phyloP scores from a whole-genome alignment of 2,329 filamentous ascomycete species.

The Aureobasidium melanogenum region DNA sequence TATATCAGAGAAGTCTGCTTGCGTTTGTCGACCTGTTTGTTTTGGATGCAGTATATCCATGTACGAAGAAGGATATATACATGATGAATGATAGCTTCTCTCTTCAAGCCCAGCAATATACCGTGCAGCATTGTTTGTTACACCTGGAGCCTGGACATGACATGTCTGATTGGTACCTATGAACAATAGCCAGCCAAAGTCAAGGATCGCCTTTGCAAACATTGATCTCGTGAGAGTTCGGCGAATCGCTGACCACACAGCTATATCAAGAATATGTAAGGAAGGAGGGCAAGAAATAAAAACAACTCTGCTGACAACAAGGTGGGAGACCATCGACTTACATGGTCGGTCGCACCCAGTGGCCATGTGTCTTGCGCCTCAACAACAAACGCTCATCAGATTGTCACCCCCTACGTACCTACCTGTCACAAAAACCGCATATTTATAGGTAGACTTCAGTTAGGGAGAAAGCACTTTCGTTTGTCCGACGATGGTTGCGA shows the following conservation, averaged over 20 bases:
- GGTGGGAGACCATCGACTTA: background rate
- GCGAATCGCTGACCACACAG: background rate
- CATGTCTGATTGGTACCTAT: background rate
- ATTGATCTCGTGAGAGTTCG: background rate
- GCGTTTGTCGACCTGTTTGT: background rate
- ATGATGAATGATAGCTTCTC: background rate
- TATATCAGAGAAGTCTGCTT: background rate
- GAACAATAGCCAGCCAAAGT: background rate
- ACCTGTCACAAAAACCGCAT: constrained; percentile 1
- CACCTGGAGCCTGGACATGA: constrained; percentile 6
- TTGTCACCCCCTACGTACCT: background rate
- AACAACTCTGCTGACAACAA: background rate
- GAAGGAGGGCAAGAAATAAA: background rate
- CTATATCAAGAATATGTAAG: background rate
- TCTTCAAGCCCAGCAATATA: background rate
- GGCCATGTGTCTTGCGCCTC: background rate
- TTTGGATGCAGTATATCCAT: background rate
- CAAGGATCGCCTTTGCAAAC: background rate
- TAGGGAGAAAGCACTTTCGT: background rate
- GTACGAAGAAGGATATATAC: background rate
- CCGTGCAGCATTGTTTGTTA: background rate
- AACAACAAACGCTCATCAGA: background rate
- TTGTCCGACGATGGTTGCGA: background rate
- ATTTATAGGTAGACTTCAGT: background rate
- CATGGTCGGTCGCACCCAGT: constrained; percentile 5